Percentiles rank a stretch among this genome's conserved stretches.
Conservation (phyloP, 768 basidiomycete species). For the Suillus ampliporus region DNA sequence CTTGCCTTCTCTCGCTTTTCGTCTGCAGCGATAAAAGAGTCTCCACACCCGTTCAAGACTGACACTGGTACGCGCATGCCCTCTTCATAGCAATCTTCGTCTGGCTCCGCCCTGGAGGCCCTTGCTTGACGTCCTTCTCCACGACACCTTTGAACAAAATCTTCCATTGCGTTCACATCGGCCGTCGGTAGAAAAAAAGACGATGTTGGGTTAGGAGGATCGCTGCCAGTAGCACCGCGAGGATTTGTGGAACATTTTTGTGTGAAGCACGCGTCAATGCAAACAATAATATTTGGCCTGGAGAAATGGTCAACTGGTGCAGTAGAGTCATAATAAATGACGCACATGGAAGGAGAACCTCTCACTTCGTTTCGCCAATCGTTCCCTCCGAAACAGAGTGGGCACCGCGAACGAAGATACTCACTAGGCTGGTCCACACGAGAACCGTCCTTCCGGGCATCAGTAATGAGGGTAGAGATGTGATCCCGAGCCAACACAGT, state of each 20-base stretch:
- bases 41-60: constrained; percentile 39
- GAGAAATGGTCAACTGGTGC: background rate
- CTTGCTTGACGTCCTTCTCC: background rate
- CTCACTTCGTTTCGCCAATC: background rate
- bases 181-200: background rate
- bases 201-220: constrained; percentile 1
- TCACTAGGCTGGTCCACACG: constrained; percentile 17
- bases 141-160: background rate
- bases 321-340: constrained; percentile 2
- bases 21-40: constrained; percentile 30
- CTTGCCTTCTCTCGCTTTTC: constrained; percentile 26
- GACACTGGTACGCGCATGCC: constrained; percentile 33
- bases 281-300: constrained; percentile 35
- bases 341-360: background rate
- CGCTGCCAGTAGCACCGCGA: constrained; percentile 6
- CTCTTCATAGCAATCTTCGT: constrained; percentile 22
- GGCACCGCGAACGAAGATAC: constrained; percentile 29
- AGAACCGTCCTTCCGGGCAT: background rate
- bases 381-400: constrained; percentile 31
- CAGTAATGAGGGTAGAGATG: constrained; percentile 14
- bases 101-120: background rate
- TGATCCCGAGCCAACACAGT: constrained; percentile 16
- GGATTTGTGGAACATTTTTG: constrained; percentile 33
- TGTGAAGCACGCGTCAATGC: constrained; percentile 41
- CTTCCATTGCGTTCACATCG: constrained; percentile 8